A percentile compares a stretch with the other conserved stretches of the same genome.
These are phyloP conservation scores for Saraca asoca DNA, from an alignment of 331 rosid genomes.

Conservation along the genomic window DNA sequence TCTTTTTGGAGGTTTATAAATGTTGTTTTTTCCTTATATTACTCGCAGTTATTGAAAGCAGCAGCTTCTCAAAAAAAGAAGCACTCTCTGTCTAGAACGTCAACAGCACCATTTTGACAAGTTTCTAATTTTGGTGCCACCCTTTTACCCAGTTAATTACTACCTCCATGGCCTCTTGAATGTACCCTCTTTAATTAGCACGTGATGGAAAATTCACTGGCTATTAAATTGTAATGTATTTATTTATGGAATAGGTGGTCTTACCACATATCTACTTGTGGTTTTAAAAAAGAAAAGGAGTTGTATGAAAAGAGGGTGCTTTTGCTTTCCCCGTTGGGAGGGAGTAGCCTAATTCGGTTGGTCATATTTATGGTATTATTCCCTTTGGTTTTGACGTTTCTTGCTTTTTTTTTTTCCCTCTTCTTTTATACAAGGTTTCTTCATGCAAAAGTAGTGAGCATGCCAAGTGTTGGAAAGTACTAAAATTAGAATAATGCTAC, in stretches of 20 bases:
- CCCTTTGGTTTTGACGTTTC: not conserved
- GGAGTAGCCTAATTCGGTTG: slow-evolving; percentile 29
- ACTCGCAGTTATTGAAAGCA: slow-evolving; percentile 33
- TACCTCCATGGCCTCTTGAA: not conserved
- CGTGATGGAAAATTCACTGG: not conserved
- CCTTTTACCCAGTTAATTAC: not conserved
- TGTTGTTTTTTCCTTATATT: not conserved
- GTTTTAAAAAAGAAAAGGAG: slow-evolving; percentile 6
- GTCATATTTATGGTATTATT: slow-evolving; percentile 19
- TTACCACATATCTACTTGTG: not conserved
- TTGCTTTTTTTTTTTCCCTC: no score
- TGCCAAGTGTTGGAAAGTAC: not conserved
- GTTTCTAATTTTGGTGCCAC: not conserved
- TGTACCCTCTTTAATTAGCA: not conserved
- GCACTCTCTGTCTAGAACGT: slow-evolving; percentile 37
- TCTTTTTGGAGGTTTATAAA: no score
- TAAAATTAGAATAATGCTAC: no score
- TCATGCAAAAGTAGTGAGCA: not conserved
- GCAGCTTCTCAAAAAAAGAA: slow-evolving; percentile 42
- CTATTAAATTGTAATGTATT: not conserved
- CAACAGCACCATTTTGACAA: slow-evolving; percentile 57
- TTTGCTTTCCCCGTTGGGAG: not conserved
- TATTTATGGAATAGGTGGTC: not conserved
- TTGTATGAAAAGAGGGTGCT: slow-evolving; percentile 1
- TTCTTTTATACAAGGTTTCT: not conserved